Percentiles rank a stretch among this genome's conserved stretches.
Conservation (phyloP, 2,329 filamentous ascomycete genomes). For the Cercospora sojina region DNA sequence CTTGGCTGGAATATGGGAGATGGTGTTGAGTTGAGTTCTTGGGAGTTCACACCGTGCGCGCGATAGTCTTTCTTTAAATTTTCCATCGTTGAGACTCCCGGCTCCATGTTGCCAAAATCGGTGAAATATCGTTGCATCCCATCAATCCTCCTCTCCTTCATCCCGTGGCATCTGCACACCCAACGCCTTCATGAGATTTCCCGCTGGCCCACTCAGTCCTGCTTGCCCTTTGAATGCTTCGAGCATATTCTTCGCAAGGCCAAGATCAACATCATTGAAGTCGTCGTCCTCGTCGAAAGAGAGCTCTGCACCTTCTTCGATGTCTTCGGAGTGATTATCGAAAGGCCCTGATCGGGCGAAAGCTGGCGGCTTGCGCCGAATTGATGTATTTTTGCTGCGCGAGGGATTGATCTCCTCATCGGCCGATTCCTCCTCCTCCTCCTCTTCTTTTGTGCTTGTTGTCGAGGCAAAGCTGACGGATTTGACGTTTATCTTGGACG, state of each 20-base stretch:
- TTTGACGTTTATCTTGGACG: not conserved
- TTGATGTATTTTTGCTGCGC: not conserved
- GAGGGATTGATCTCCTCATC: conserved; percentile 43
- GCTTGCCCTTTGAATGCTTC: conserved; percentile 91
- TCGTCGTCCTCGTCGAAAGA: conserved; percentile 46
- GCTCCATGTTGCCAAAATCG: not conserved
- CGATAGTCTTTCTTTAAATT: not conserved
- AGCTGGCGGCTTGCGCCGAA: conserved; percentile 4
- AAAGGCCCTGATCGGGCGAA: conserved; percentile 7
- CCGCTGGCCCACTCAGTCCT: conserved; percentile 79
- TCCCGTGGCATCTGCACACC: conserved; percentile 78
- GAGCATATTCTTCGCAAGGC: conserved; percentile 83
- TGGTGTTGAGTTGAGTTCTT: not conserved
- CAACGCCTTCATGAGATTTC: conserved; percentile 85
- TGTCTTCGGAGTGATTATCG: not conserved
- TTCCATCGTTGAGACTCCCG: not conserved
- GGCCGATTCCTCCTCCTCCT: conserved; percentile 31
- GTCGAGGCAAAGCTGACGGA: conserved; percentile 29
- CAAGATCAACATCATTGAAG: conserved; percentile 76
- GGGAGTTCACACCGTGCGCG: not conserved
- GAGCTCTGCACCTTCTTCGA: conserved; percentile 33
- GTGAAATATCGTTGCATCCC: no score
- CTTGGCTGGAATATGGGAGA: conserved; percentile 12
- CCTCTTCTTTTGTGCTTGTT: conserved; percentile 27
- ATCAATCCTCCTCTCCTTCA: conserved; percentile 50